A percentile compares a stretch with the other conserved stretches of the same genome.
Conservation (phyloP, 2,329 filamentous ascomycete species). For the Fusarium scirpi region DNA sequence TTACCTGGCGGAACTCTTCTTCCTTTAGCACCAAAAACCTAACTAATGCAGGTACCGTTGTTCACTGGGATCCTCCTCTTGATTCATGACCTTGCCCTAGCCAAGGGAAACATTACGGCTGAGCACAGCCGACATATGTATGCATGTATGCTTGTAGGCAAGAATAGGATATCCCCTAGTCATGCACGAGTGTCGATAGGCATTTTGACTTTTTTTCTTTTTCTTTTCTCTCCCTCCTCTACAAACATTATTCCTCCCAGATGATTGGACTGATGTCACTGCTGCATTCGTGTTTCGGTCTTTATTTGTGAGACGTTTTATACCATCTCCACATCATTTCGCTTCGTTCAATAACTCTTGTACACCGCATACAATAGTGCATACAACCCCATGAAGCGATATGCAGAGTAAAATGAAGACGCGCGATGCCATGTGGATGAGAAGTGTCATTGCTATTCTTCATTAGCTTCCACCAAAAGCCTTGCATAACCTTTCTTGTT, state of each 20-base stretch:
- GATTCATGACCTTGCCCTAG: constrained; percentile 32
- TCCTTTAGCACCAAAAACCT: constrained; percentile 16
- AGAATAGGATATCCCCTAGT: constrained; percentile 20
- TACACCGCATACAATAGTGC: constrained; percentile 37
- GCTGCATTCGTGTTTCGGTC: constrained; percentile 22
- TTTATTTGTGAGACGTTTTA: constrained; percentile 18
- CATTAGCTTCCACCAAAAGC: constrained; percentile 13
- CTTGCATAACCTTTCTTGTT: constrained; percentile 26
- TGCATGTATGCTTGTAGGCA: neutral
- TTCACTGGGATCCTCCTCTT: constrained; percentile 13
- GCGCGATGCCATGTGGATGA: constrained; percentile 11
- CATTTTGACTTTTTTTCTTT: constrained; percentile 8
- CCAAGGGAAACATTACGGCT: constrained; percentile 16
- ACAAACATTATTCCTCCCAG: constrained; percentile 3
- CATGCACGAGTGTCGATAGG: constrained; percentile 34
- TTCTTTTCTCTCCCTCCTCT: neutral
- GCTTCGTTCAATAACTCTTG: constrained; percentile 37
- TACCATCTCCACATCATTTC: constrained; percentile 41
- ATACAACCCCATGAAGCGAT: constrained; percentile 35
- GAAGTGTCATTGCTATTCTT: constrained; percentile 10
- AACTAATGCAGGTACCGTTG: constrained; percentile 41
- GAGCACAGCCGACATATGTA: neutral
- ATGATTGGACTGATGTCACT: constrained; percentile 2
- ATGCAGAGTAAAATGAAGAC: constrained; percentile 45
- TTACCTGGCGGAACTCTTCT: constrained; percentile 10